These are phyloP conservation scores for Filobasidium wieringae DNA, from an alignment of 768 basidiomycete species.

Conservation along the genomic window DNA sequence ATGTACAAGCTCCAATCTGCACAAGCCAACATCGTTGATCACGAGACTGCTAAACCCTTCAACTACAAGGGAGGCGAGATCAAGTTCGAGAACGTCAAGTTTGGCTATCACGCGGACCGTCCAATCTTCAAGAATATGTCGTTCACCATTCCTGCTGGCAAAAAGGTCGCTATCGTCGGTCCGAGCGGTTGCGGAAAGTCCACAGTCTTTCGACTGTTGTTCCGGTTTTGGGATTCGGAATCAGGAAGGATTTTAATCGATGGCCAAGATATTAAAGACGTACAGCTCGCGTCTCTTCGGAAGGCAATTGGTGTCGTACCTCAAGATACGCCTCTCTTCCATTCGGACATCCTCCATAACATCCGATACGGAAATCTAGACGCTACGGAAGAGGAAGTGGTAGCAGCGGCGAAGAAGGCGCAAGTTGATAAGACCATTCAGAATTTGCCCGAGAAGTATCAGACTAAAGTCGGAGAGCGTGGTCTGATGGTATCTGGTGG, in stretches of 20 bases:
- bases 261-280: constrained; percentile 66
- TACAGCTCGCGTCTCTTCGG: constrained; percentile 63
- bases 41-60: constrained; percentile 56
- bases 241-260: constrained; percentile 69
- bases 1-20: constrained; percentile 80
- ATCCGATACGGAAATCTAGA: constrained; percentile 80
- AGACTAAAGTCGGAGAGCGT: constrained; percentile 85
- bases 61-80: constrained; percentile 70
- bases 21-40: constrained; percentile 63
- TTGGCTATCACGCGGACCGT: constrained; percentile 81
- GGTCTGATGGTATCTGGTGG: constrained; percentile 98
- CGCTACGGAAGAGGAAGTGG: constrained; percentile 81
- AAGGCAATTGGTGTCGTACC: constrained; percentile 81
- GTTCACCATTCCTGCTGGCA: constrained; percentile 87
- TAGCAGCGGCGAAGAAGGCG: constrained; percentile 68
- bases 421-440: constrained; percentile 72
- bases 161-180: constrained; percentile 93
- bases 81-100: constrained; percentile 79
- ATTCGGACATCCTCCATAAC: constrained; percentile 89
- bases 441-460: constrained; percentile 71
- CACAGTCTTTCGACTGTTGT: constrained; percentile 85
- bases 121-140: constrained; percentile 80
- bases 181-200: constrained; percentile 97
- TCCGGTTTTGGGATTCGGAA: constrained; percentile 81
- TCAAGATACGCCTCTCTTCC: constrained; percentile 95